Evolutionary conservation across 306 rosid species (phyloP).

Genomic region (Hippophae tibetana): DNA sequence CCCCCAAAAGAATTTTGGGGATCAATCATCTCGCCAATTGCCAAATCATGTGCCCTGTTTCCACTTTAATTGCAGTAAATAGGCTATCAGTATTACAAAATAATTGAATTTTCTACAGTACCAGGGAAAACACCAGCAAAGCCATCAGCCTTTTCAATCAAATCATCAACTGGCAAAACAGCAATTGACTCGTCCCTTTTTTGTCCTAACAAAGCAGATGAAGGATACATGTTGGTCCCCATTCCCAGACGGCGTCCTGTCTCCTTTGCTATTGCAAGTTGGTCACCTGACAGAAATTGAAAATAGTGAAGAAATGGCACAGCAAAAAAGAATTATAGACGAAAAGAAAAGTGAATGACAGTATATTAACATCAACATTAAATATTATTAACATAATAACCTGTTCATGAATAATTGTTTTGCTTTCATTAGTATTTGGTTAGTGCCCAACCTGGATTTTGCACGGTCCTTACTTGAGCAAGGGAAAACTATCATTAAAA

Average conservation of each 20-base stretch:
- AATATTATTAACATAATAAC: no score
- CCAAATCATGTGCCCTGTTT: neutral
- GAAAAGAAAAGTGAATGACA: neutral
- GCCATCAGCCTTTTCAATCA: conserved; percentile 80
- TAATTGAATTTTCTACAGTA: conserved; percentile 8
- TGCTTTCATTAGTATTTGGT: neutral
- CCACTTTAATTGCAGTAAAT: no score
- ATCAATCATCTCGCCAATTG: neutral
- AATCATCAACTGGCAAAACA: conserved; percentile 73
- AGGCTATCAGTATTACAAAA: no score
- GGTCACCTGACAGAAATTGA: conserved; percentile 51
- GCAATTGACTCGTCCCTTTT: conserved; percentile 47
- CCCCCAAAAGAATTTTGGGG: neutral
- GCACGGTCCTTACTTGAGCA: neutral
- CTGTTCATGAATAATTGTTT: neutral
- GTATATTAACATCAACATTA: no score
- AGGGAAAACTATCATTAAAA: neutral
- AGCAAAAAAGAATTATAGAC: neutral
- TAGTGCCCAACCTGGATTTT: neutral
- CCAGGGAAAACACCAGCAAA: conserved; percentile 89
- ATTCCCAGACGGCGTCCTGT: conserved; percentile 81
- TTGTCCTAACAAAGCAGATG: conserved; percentile 62
- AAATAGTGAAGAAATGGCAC: conserved; percentile 3
- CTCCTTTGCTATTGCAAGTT: conserved; percentile 77
- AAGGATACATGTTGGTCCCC: conserved; percentile 92